Percentiles rank a stretch among this genome's conserved stretches.
Evolutionary conservation across 148 eudicot genomes (phyloP).

Genomic region (Simmondsia chinensis): DNA sequence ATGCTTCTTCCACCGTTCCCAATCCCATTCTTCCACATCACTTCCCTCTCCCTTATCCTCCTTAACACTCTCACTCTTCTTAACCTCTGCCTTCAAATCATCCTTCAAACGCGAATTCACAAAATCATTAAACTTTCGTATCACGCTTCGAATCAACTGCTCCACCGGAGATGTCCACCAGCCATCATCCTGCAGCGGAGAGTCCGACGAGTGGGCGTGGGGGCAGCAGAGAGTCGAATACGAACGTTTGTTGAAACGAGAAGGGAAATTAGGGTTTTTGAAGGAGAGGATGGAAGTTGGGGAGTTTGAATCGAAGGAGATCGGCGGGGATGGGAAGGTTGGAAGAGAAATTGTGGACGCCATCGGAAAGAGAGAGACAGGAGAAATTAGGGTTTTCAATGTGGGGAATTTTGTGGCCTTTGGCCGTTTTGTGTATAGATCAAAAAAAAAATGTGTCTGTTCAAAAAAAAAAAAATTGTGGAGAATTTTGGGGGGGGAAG

Average conservation of each 20-base stretch:
- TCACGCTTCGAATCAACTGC: constrained; percentile 28
- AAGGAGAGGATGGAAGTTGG: constrained; percentile 15
- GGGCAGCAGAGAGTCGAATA: constrained; percentile 40
- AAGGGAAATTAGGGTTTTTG: constrained; percentile 6
- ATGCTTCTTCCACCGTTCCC: constrained; percentile 81
- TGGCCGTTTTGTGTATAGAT: too few species aligned
- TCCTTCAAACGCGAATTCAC: constrained; percentile 20
- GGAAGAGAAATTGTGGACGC: constrained; percentile 47
- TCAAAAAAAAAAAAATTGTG: too few species aligned
- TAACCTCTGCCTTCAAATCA: constrained; percentile 9
- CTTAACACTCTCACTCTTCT: constrained; percentile 1
- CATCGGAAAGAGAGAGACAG: constrained; percentile 21
- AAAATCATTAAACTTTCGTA: constrained; percentile 38
- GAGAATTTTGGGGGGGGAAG: too few species aligned
- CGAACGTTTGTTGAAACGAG: constrained; percentile 13
- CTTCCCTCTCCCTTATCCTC: constrained; percentile 12
- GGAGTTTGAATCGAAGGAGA: constrained; percentile 28
- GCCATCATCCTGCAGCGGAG: constrained; percentile 12
- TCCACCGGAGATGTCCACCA: constrained; percentile 36
- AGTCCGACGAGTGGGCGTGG: constrained; percentile 13
- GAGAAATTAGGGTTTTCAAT: constrained; percentile 1
- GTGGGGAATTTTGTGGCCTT: too few species aligned
- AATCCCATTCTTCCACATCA: constrained; percentile 72
- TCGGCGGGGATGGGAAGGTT: constrained; percentile 33
- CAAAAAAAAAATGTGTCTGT: too few species aligned